Evolutionary conservation across 2,329 filamentous ascomycete species (phyloP).

Genomic region (Colletotrichum noveboracense): DNA sequence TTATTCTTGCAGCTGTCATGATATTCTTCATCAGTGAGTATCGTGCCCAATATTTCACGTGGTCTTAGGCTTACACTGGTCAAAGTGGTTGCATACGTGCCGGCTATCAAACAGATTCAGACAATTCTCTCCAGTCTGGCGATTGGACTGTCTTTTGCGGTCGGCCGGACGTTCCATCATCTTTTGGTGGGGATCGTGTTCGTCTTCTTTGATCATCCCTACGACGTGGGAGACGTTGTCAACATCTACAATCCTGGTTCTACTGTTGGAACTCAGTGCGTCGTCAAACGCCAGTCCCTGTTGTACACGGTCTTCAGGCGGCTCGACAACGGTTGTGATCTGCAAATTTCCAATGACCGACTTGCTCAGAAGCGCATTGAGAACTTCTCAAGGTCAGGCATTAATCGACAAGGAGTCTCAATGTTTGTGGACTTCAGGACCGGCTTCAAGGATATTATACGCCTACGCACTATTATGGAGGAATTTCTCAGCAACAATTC

Average conservation of each 20-base stretch:
- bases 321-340: constrained; percentile 32
- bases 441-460: constrained; percentile 71
- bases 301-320: constrained; percentile 38
- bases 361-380: constrained; percentile 74
- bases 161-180: constrained; percentile 74
- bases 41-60: neutral
- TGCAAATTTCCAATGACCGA: constrained; percentile 62
- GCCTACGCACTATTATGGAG: constrained; percentile 63
- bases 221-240: constrained; percentile 75
- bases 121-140: constrained; percentile 28
- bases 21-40: constrained; percentile 28
- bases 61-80: neutral
- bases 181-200: constrained; percentile 74
- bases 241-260: constrained; percentile 55
- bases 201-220: constrained; percentile 77
- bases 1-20: constrained; percentile 28
- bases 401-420: constrained; percentile 69
- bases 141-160: constrained; percentile 71
- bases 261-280: constrained; percentile 18
- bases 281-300: constrained; percentile 35
- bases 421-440: constrained; percentile 74
- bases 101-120: constrained; percentile 32
- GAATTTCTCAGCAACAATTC: constrained; percentile 64
- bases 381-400: constrained; percentile 68
- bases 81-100: constrained; percentile 25